A percentile compares a stretch with the other conserved stretches of the same genome.
phyloP scores from a whole-genome alignment of 495 filamentous ascomycete genomes.

The Collariella sp. region DNA sequence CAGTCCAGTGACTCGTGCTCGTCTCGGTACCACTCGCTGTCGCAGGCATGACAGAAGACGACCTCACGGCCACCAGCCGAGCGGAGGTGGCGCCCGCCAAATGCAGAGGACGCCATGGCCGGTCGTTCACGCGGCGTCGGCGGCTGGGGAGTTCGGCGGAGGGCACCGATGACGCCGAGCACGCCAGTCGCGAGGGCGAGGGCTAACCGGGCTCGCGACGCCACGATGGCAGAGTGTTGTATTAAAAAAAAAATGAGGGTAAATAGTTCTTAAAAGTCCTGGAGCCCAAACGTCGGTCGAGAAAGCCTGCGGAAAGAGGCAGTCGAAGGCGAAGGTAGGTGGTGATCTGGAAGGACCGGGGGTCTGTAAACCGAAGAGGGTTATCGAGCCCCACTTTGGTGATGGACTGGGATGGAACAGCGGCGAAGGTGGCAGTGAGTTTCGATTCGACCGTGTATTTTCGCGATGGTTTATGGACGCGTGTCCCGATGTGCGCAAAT shows the following conservation, averaged over 20 bases:
- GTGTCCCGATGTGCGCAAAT: too few species aligned
- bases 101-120: constrained; percentile 28
- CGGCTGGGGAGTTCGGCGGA: not conserved
- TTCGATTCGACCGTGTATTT: not conserved
- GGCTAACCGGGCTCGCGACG: constrained; percentile 5
- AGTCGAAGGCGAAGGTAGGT: not conserved
- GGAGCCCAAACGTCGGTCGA: not conserved
- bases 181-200: constrained; percentile 1
- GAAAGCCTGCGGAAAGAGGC: not conserved
- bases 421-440: constrained; percentile 27
- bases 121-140: constrained; percentile 24
- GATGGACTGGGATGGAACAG: constrained; percentile 22
- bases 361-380: not conserved
- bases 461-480: not conserved
- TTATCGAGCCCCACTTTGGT: too few species aligned
- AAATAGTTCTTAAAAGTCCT: not conserved
- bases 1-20: constrained; percentile 55
- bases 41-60: constrained; percentile 75
- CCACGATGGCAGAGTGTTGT: not conserved
- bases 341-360: too few species aligned
- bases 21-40: constrained; percentile 67
- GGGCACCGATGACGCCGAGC: constrained; percentile 4
- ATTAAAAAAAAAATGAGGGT: not conserved
- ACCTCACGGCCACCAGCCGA: constrained; percentile 49
- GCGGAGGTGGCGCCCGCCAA: constrained; percentile 28